Evolutionary conservation across 1,139 yeast species (phyloP).

Genomic region (Pneumocystis canis): DNA sequence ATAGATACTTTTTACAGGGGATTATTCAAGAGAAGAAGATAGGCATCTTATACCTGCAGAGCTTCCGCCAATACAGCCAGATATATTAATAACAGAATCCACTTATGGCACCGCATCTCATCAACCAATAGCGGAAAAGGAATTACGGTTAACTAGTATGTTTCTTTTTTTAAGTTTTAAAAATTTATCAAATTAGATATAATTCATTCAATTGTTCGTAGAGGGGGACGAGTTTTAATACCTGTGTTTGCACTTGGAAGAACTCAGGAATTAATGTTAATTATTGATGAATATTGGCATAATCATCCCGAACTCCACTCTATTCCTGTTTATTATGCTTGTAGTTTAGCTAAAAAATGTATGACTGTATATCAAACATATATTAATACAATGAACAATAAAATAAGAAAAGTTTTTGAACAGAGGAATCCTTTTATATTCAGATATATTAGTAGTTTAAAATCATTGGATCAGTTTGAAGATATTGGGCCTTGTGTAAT

Average conservation of each 20-base stretch:
- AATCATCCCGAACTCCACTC: conserved; percentile 67
- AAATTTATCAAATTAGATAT: conserved; percentile 24
- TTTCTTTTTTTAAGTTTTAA: not conserved
- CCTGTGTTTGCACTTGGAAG: conserved; percentile 96
- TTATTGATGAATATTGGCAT: conserved; percentile 90
- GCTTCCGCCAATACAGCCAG: conserved; percentile 80
- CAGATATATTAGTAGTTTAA: conserved; percentile 66
- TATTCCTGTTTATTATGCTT: conserved; percentile 77
- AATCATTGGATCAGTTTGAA: conserved; percentile 68
- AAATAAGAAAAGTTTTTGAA: conserved; percentile 60
- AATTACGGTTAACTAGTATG: conserved; percentile 49
- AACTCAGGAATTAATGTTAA: conserved; percentile 81
- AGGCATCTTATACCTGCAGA: conserved; percentile 93
- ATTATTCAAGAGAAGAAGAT: conserved; percentile 87
- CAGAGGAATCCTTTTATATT: conserved; percentile 79
- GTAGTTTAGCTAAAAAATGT: conserved; percentile 86
- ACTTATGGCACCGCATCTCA: conserved; percentile 97
- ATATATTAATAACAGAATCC: conserved; percentile 80
- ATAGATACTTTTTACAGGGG: conserved; percentile 73
- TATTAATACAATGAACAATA: conserved; percentile 92
- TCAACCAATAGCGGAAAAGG: conserved; percentile 78
- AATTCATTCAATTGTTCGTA: conserved; percentile 67
- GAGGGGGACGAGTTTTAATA: conserved; percentile 82
- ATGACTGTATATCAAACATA: conserved; percentile 96
- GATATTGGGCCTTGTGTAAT: conserved; percentile 94